Evolutionary conservation across 768 basidiomycete species (phyloP), one percentile per base, ranked within the genome.

Genomic region (Xanthoconium purpureum): DNA sequence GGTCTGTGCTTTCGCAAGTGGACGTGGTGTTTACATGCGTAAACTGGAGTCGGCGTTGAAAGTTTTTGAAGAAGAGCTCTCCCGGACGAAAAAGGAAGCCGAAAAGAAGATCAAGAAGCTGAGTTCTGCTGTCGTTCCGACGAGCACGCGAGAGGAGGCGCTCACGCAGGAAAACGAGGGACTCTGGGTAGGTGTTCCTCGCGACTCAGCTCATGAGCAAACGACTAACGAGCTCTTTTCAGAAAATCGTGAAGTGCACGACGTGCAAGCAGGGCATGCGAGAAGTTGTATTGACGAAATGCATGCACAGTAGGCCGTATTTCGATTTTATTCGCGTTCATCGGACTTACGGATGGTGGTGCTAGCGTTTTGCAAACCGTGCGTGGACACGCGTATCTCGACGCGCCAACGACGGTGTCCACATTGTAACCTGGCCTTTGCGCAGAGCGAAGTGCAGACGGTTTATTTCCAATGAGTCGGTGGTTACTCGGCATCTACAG

Each of bases 381-480:
- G 89, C 67, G 80, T 98, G 35, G 94, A 97, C 59, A 78, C 85
- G n/a, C 87, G 96, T 40, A 80, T 98, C 62, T 74, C 87, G 29
- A 94, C 90, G 15, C 84, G 95, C 56, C 94, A 97, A 69, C 87
- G 95, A 29, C 95, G 95, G 71, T 98, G 95, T 73, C 94, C 94
- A 24, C 86, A 88, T 2, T 98, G 95, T 69, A 87, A 88, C 59
- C 66, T 88, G 33, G 72, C 80, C 1, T 98, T 98, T 74, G 86
- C 88, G 6, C 83, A 86, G 63, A 87, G 85, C 47, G 24, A 24
- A 24, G 24, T 24, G 24, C 24, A 24, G 24, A 24, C 24, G 24
- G 24, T 24, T 24, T 24, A 24, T 24, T 24, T 24, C 24, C 24
- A 24, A 24, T 24, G 24, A 24, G 24, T 24, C 24, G 24, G 24